Percentiles rank a stretch among this genome's conserved stretches.
These are phyloP conservation scores for Magnaporthiopsis rhizophila DNA, from an alignment of 2,329 filamentous ascomycete genomes.

Conservation along the genomic window DNA sequence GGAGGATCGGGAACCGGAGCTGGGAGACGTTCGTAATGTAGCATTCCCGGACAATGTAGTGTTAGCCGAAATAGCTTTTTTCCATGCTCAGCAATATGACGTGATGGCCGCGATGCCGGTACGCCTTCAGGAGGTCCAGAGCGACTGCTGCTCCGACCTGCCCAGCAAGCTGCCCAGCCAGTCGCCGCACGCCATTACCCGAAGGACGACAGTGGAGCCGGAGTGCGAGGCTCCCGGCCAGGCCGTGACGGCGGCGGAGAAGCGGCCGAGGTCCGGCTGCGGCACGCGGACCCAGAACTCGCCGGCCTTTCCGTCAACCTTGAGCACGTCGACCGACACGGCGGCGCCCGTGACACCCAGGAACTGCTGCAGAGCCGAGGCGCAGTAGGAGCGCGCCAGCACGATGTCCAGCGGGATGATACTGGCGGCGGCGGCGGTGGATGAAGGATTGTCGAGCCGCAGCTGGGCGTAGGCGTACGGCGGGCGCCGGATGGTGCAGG, in stretches of 20 bases:
- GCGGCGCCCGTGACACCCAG: constrained; percentile 61
- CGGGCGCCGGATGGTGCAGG: constrained; percentile 42
- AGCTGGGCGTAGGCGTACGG: constrained; percentile 51
- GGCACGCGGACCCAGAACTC: constrained; percentile 61
- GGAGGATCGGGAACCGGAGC: background rate
- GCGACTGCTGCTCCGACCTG: constrained; percentile 33
- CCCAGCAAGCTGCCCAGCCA: constrained; percentile 56
- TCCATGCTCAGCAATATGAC: background rate
- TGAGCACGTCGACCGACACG: constrained; percentile 64
- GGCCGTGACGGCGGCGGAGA: constrained; percentile 58
- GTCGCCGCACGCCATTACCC: constrained; percentile 50
- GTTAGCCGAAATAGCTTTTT: background rate
- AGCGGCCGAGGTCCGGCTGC: constrained; percentile 47
- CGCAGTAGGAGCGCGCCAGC: constrained; percentile 55
- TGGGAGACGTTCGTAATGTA: constrained; percentile 1
- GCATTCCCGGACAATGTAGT: background rate
- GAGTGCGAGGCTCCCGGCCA: constrained; percentile 44
- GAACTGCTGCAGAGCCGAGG: constrained; percentile 56
- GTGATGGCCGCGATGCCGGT: background rate
- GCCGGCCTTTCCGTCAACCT: constrained; percentile 37
- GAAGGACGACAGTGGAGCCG: constrained; percentile 39
- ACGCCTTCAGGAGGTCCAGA: constrained; percentile 37
- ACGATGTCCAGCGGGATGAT: constrained; percentile 45
- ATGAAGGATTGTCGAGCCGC: constrained; percentile 26
- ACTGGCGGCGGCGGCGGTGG: constrained; percentile 11